Evolutionary conservation across 352 stramenopile genomes (phyloP).

Genomic region (Blastocystis sp.): DNA sequence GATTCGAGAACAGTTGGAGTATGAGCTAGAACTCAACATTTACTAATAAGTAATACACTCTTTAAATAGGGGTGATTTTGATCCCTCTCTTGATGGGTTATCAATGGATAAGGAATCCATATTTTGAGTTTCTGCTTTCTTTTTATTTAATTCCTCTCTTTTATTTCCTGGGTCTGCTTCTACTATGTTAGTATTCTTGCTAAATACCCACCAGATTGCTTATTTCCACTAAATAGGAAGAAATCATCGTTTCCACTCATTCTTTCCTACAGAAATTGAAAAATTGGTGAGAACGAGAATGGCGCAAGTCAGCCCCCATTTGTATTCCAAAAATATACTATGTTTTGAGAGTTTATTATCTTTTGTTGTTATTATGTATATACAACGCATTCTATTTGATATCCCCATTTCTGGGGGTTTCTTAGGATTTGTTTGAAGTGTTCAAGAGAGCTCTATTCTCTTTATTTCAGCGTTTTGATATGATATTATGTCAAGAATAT

Average conservation of each 20-base stretch:
- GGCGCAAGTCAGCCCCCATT: too few relatives aligned
- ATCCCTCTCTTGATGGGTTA: too few relatives aligned
- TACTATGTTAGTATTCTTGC: too few relatives aligned
- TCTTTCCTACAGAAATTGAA: too few relatives aligned
- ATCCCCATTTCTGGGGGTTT: too few relatives aligned
- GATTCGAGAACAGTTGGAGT: slow-evolving; percentile 29
- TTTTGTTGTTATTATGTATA: background rate
- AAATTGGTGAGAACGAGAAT: too few relatives aligned
- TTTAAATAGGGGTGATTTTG: background rate
- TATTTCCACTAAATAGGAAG: background rate
- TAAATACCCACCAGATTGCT: background rate
- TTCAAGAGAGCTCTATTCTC: too few relatives aligned
- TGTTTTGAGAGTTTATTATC: background rate
- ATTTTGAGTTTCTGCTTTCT: background rate
- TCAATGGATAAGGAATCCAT: background rate
- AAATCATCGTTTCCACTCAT: background rate
- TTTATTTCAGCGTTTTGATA: too few relatives aligned
- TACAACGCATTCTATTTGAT: too few relatives aligned
- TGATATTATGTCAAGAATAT: too few relatives aligned
- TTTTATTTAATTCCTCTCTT: background rate
- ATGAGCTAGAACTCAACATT: slow-evolving; percentile 19
- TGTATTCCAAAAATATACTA: background rate
- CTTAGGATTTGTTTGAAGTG: too few relatives aligned
- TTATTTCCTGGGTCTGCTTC: background rate
- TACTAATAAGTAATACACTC: background rate